phyloP scores from a whole-genome alignment of 1,139 yeast species.

The Yamadazyma dendronema region DNA sequence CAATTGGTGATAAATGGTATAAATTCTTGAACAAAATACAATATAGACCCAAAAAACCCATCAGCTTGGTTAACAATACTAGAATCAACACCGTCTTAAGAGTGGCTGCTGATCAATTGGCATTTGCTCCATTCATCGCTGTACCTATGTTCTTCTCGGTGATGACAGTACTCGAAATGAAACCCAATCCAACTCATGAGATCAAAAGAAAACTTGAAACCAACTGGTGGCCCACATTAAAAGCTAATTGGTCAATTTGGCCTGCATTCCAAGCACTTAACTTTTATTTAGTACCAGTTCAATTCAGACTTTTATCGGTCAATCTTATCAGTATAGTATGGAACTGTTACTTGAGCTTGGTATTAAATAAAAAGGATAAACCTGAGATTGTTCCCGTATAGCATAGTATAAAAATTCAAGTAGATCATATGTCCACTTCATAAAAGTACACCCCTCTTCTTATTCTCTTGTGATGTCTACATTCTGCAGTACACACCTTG shows the following conservation, averaged over 20 bases:
- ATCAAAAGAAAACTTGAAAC: slow-evolving; percentile 39
- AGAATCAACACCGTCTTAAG: slow-evolving; percentile 36
- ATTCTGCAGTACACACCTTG: too few relatives aligned
- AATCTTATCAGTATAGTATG: slow-evolving; percentile 76
- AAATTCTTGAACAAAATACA: slow-evolving; percentile 23
- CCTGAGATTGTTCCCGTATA: slow-evolving; percentile 1
- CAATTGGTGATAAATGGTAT: slow-evolving; percentile 44
- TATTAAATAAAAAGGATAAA: slow-evolving; percentile 8
- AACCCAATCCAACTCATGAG: slow-evolving; percentile 22
- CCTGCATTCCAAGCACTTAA: slow-evolving; percentile 76
- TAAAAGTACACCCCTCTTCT: too few relatives aligned
- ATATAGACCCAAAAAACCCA: background rate
- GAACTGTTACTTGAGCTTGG: slow-evolving; percentile 71
- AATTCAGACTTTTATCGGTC: slow-evolving; percentile 64
- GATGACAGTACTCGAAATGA: slow-evolving; percentile 64
- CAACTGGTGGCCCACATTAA: slow-evolving; percentile 60
- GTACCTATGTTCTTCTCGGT: slow-evolving; percentile 66
- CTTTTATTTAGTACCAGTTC: slow-evolving; percentile 69
- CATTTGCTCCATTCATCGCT: slow-evolving; percentile 72
- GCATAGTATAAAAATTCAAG: slow-evolving; percentile 6
- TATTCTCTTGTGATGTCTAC: too few relatives aligned
- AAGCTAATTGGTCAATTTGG: slow-evolving; percentile 84
- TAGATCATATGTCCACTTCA: slow-evolving; percentile 4
- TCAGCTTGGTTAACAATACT: background rate
- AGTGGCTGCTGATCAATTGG: slow-evolving; percentile 68